phyloP scores from a whole-genome alignment of 139 green algal species.

The Edaphochlamys debaryana region DNA sequence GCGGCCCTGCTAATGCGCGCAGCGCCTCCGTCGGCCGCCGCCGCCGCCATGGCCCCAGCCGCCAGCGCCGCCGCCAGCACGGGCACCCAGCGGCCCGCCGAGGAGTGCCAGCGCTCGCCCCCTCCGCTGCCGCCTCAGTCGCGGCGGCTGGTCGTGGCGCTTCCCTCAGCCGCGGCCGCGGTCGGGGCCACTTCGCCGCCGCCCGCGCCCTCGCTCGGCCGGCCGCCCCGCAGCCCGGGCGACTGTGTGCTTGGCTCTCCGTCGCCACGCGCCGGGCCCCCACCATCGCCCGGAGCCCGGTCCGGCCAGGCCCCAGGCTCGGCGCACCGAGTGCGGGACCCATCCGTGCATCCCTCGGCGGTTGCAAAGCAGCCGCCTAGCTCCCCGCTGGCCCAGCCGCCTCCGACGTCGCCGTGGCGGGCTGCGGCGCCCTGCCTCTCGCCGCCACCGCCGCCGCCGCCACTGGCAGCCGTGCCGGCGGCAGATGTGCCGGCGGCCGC shows the following conservation, averaged over 20 bases:
- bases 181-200: too few relatives aligned
- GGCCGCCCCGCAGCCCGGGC: not conserved
- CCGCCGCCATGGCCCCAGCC: not conserved
- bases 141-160: too few relatives aligned
- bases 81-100: too few relatives aligned
- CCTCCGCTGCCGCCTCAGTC: too few relatives aligned
- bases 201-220: not conserved
- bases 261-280: not conserved
- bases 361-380: too few relatives aligned
- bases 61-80: too few relatives aligned
- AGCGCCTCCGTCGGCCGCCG: too few relatives aligned
- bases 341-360: too few relatives aligned
- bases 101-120: not conserved
- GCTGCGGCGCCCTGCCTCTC: not conserved
- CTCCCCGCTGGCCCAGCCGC: not conserved
- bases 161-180: too few relatives aligned
- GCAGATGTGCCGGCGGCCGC: not conserved
- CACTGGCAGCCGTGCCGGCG: not conserved
- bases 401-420: not conserved
- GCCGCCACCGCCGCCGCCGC: not conserved
- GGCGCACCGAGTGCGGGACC: too few relatives aligned
- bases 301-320: too few relatives aligned
- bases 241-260: not conserved
- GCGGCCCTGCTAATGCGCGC: too few relatives aligned
- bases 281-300: not conserved